Evolutionary conservation across 768 basidiomycete genomes (phyloP).

Genomic region (Lentinula edodes): DNA sequence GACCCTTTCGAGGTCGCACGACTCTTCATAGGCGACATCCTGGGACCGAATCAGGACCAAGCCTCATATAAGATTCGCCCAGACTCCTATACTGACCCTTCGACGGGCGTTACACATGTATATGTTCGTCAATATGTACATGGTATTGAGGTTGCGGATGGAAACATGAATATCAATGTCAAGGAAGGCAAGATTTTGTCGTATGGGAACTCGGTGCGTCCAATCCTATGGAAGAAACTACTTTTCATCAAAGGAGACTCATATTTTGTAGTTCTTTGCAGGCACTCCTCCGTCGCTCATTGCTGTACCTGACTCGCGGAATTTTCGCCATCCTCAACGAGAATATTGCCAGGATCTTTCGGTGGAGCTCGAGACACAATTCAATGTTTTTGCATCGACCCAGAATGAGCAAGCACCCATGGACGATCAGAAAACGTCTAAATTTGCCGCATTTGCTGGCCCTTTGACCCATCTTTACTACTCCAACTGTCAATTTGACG

Average conservation of each 20-base stretch:
- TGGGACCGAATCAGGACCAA: slow-evolving; percentile 31
- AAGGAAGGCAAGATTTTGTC: slow-evolving; percentile 79
- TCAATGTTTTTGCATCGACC: slow-evolving; percentile 17
- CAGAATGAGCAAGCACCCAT: slow-evolving; percentile 32
- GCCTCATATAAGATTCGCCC: slow-evolving; percentile 58
- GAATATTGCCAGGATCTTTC: slow-evolving; percentile 46
- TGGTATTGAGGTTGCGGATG: slow-evolving; percentile 85
- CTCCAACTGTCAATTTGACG: slow-evolving; percentile 54
- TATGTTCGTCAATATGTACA: slow-evolving; percentile 83
- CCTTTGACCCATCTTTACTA: slow-evolving; percentile 41
- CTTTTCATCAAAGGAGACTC: neutral
- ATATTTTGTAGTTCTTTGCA: slow-evolving; percentile 60
- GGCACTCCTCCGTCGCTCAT: slow-evolving; percentile 44
- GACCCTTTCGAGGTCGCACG: slow-evolving; percentile 61
- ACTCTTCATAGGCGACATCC: slow-evolving; percentile 50
- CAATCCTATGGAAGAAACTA: neutral
- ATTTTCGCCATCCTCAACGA: slow-evolving; percentile 40
- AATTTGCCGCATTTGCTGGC: slow-evolving; percentile 14
- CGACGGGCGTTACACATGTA: slow-evolving; percentile 84
- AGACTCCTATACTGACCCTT: slow-evolving; percentile 84
- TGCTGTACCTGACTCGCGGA: slow-evolving; percentile 21
- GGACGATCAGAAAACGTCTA: slow-evolving; percentile 13
- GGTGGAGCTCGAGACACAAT: slow-evolving; percentile 27
- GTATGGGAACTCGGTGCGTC: slow-evolving; percentile 79
- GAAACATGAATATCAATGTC: slow-evolving; percentile 91